Base-by-base conservation (phyloP, 108 stramenopile genomes). In the Seminavis robusta region DNA sequence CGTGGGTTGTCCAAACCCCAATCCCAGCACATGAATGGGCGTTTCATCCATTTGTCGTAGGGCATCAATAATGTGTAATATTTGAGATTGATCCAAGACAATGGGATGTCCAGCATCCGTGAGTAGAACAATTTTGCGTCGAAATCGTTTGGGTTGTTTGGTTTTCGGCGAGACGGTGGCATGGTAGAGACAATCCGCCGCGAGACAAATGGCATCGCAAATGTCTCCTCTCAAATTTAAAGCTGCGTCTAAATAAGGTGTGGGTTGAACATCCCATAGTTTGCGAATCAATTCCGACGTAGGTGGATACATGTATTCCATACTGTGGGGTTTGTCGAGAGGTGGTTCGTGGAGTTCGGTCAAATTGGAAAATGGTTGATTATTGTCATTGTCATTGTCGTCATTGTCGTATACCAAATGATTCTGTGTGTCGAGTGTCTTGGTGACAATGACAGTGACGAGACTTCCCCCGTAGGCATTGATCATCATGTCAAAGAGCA, bases 41-140 rank as follows among this genome's bases (percentile, higher is more conserved):
- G 82, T 34, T 77, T 76, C 76, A 81, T 77, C 50, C 43, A 67
- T 36, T 44, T 67, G 67, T 4, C 65, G 68, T 51, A 92, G 56
- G 4, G 70, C 67, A 26, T 77, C 80, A 21, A 88, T 37, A 9
- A 81, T 79, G 34, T 61, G 55, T 20, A 76, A 45, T 32, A 86
- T 47, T 39, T 69, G 80, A n/a, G 72, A 61, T 2, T 45, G 54
- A 52, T 82, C 61, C 19, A 84, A 62, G 11, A 69, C 32, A 37
- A 91, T 62, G 47, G 76, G 55, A 63, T 83, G 77, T 20, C 39
- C 38, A 33, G 79, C 83, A 77, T 94, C 93, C 1, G 93, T 94
- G 25, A 90, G 56, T 23, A 94, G 24, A 13, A 90, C 60, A 43
- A 94, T 88, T 11, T 54, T 57, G 27, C 89, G 61, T 38, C 62